Base-by-base conservation (phyloP, 345 rosid genomes). In the Corchorus capsularis region DNA sequence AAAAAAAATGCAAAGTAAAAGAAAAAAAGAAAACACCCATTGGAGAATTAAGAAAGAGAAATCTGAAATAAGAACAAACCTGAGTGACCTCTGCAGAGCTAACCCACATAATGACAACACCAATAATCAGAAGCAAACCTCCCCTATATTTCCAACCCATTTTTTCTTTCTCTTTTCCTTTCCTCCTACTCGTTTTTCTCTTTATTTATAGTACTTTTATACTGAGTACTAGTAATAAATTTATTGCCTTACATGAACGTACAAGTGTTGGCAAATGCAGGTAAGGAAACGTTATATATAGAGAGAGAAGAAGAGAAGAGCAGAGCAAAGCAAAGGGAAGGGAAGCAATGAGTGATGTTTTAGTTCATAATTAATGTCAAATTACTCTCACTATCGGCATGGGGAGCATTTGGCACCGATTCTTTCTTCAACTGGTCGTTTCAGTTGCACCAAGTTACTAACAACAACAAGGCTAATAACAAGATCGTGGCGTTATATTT, bases 31-130 rank as follows among this genome's bases (percentile, higher is more conserved):
- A 39, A 39, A 39, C 5, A 27, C 27, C 27, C 27, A 27, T 27
- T 27, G 27, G 27, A 27, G 27, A 27, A 27, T 27, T 27, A 27
- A 27, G n/a, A 5, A 3, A 62, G 0, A 41, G 13, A 32, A 67
- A 4, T 54, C 13, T 4, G 65, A 27, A n/a, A 69, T 39, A 12
- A 34, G 17, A 19, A 55, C 16, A 10, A n/a, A 83, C 89, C 87
- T 87, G 89, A 4, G 87, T 87, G 59, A 85, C 82, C 73, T 87
- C 89, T 77, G 85, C 83, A 56, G 84, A 87, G 56, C 85, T 84
- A 73, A 85, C 89, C 91, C 91, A 87, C 53, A 84, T 49, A 56
- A 82, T 49, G 14, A 87, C 83, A 56, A 84, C 83, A 45, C 63
- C 37, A 14, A 83, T 19, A 11, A 85, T 85, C 43, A 85, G 75